Conservation (phyloP, 352 stramenopile genomes). For the Aphanomyces stellatus region DNA sequence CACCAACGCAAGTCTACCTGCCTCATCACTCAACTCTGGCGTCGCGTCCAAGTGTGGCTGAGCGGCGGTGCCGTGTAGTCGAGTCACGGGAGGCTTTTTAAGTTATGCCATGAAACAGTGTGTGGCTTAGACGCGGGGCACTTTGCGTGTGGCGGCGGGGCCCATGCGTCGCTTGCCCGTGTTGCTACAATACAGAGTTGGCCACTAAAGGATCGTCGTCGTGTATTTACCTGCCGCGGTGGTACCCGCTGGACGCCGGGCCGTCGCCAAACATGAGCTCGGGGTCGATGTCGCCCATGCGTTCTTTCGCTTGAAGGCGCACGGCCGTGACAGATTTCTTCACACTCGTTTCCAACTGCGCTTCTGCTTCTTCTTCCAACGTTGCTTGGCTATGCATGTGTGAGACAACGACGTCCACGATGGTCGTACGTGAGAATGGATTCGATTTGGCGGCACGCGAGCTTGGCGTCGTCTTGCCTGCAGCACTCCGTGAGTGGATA, state of each 20-base stretch:
- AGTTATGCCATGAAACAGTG: too few relatives aligned
- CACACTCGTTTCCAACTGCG: background rate
- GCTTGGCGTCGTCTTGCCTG: constrained; percentile 50
- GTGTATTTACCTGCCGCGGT: background rate
- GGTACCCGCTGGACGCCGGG: background rate
- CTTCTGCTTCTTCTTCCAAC: background rate
- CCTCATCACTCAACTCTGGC: too few relatives aligned
- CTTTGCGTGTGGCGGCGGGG: constrained; percentile 5
- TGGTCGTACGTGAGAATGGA: constrained; percentile 44
- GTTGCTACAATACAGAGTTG: background rate
- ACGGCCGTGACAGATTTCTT: constrained; percentile 5
- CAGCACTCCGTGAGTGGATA: background rate
- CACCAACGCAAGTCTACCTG: background rate
- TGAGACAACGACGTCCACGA: background rate
- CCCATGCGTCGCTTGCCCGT: constrained; percentile 17
- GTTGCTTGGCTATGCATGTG: background rate
- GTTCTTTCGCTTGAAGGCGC: background rate
- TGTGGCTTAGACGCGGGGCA: constrained; percentile 9
- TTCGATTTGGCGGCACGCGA: constrained; percentile 57
- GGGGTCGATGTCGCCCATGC: constrained; percentile 5
- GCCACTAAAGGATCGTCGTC: background rate
- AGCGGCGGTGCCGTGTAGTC: background rate
- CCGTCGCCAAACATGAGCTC: constrained; percentile 10
- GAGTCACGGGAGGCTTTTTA: background rate
- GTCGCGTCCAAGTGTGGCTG: too few relatives aligned